Conservation (phyloP, 345 rosid genomes). For the Barbarea vulgaris region DNA sequence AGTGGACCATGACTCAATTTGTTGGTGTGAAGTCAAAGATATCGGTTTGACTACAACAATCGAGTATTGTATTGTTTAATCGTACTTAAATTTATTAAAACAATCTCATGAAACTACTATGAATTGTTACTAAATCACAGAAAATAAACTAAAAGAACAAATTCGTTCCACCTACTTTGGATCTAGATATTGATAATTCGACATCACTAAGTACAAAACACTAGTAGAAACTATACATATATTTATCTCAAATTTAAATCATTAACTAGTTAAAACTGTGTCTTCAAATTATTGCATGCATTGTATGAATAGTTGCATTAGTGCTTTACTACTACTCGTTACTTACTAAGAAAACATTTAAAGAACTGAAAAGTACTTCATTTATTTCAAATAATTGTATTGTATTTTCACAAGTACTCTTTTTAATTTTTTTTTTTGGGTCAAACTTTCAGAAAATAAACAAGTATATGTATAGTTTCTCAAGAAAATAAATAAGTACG, state of each 20-base stretch:
- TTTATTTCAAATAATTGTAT: not conserved
- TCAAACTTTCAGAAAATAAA: no score
- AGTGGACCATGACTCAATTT: not conserved
- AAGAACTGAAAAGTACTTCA: not conserved
- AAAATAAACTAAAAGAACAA: not conserved
- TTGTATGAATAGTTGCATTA: no score
- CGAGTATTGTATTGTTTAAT: conserved; percentile 10
- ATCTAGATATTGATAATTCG: not conserved
- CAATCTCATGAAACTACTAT: not conserved
- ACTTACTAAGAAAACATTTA: no score
- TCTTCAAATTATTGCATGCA: not conserved
- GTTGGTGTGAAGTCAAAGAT: conserved; percentile 31
- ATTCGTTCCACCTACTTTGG: not conserved
- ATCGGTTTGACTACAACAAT: conserved; percentile 27
- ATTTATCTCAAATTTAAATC: not conserved
- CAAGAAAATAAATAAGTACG: no score
- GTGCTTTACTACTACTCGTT: no score
- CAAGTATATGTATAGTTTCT: no score
- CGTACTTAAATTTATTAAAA: not conserved
- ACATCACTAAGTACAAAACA: not conserved
- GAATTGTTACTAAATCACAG: not conserved
- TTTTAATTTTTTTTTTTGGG: no score
- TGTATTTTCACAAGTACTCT: not conserved
- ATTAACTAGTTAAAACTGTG: not conserved
- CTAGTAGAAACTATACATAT: not conserved